These are phyloP conservation scores for Colletotrichum abscissum DNA, from an alignment of 2,329 filamentous ascomycete species.

Conservation along the genomic window DNA sequence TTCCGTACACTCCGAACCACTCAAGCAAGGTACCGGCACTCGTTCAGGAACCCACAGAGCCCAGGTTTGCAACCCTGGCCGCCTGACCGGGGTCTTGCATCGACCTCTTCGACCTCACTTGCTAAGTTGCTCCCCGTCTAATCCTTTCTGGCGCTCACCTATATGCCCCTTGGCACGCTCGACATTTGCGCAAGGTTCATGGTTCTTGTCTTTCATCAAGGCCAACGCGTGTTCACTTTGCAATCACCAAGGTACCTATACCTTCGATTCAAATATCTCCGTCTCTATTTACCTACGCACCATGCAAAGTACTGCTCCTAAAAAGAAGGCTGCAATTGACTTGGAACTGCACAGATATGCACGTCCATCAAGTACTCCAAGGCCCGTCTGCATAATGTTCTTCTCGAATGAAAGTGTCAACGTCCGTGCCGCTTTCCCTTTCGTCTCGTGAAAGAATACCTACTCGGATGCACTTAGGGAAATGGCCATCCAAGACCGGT, in stretches of 20 bases:
- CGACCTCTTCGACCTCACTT: slow-evolving; percentile 29
- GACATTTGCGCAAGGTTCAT: slow-evolving; percentile 20
- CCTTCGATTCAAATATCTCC: background rate
- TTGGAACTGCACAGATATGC: background rate
- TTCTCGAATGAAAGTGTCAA: slow-evolving; percentile 11
- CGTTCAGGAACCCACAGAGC: slow-evolving; percentile 31
- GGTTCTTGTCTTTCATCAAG: slow-evolving; percentile 14
- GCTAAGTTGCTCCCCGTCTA: slow-evolving; percentile 21
- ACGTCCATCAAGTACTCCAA: background rate
- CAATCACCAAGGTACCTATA: slow-evolving; percentile 18
- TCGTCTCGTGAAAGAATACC: slow-evolving; percentile 9
- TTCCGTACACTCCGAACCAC: slow-evolving; percentile 30
- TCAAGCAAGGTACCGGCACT: slow-evolving; percentile 34
- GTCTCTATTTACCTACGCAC: background rate
- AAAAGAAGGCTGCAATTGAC: background rate
- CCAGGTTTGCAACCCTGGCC: slow-evolving; percentile 30
- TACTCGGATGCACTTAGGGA: slow-evolving; percentile 2
- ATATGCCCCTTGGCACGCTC: slow-evolving; percentile 12
- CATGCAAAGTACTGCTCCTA: background rate
- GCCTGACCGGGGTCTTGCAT: slow-evolving; percentile 7
- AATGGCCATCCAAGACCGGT: background rate
- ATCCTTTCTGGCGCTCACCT: slow-evolving; percentile 2
- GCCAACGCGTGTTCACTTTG: slow-evolving; percentile 8
- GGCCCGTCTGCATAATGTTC: slow-evolving; percentile 8
- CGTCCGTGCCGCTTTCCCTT: background rate